phyloP scores from a whole-genome alignment of 352 stramenopile species.

The Pythium oligandrum region DNA sequence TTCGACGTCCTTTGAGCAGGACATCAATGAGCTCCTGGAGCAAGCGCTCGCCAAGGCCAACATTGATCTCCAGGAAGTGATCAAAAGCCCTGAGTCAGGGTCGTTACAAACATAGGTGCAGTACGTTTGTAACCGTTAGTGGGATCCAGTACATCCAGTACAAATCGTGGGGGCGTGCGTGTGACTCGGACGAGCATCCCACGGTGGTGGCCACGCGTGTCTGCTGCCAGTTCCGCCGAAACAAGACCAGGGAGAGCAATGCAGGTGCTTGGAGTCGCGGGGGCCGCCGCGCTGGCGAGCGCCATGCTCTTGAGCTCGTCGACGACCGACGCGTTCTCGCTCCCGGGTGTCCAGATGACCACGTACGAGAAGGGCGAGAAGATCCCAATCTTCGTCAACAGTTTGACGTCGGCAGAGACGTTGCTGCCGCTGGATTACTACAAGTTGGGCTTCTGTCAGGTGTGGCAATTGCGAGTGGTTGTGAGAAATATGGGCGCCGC shows the following conservation, averaged over 20 bases:
- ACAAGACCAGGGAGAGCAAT: background rate
- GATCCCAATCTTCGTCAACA: slow-evolving; percentile 93
- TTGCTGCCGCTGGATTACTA: slow-evolving; percentile 98
- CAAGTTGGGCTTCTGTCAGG: slow-evolving; percentile 94
- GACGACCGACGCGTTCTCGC: slow-evolving; percentile 42
- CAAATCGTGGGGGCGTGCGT: background rate
- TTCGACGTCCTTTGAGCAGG: slow-evolving; percentile 29
- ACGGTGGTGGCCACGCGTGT: too few relatives aligned
- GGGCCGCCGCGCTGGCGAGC: slow-evolving; percentile 22
- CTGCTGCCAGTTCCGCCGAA: too few relatives aligned
- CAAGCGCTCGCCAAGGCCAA: slow-evolving; percentile 51
- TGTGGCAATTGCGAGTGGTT: slow-evolving; percentile 5
- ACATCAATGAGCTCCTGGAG: slow-evolving; percentile 34
- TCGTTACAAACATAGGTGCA: slow-evolving; percentile 1
- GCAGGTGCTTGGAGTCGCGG: slow-evolving; percentile 18
- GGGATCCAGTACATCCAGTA: too few relatives aligned
- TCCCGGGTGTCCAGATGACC: slow-evolving; percentile 86
- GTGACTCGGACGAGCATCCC: background rate
- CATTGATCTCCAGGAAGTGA: slow-evolving; percentile 28
- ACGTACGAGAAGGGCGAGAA: slow-evolving; percentile 82
- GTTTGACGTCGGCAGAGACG: slow-evolving; percentile 92
- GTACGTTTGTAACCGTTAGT: background rate
- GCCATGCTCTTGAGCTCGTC: slow-evolving; percentile 6
- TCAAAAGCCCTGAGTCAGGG: slow-evolving; percentile 2
- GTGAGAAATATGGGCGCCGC: too few relatives aligned